These are phyloP conservation scores for Leishmania tarentolae DNA, from an alignment of 208 protist species.

Conservation along the genomic window DNA sequence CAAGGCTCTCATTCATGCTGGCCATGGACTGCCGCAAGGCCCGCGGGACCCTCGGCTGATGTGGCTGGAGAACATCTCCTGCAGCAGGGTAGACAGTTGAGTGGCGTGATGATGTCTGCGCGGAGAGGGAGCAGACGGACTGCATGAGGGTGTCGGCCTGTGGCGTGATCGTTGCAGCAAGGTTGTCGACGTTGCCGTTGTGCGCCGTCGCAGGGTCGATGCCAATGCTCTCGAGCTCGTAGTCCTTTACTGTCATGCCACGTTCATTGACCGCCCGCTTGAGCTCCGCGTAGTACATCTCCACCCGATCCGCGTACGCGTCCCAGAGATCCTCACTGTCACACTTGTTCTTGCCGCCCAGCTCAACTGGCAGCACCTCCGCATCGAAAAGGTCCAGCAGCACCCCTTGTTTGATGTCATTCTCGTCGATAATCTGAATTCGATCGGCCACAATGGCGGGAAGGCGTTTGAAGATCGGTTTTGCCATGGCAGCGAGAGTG, in stretches of 20 bases:
- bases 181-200: background rate
- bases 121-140: slow-evolving; percentile 17
- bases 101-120: slow-evolving; percentile 6
- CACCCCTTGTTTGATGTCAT: slow-evolving; percentile 41
- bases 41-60: background rate
- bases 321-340: slow-evolving; percentile 46
- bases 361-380: slow-evolving; percentile 49
- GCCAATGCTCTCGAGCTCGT: slow-evolving; percentile 52
- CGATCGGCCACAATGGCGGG: slow-evolving; percentile 63
- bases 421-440: slow-evolving; percentile 52
- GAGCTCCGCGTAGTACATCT: slow-evolving; percentile 57
- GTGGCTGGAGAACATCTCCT: background rate
- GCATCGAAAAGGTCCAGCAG: slow-evolving; percentile 62
- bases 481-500: slow-evolving; percentile 46
- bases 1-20: background rate
- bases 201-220: slow-evolving; percentile 12
- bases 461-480: slow-evolving; percentile 61
- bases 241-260: slow-evolving; percentile 74
- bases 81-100: background rate
- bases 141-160: slow-evolving; percentile 21
- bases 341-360: slow-evolving; percentile 67
- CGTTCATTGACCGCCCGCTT: slow-evolving; percentile 45
- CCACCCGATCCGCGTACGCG: slow-evolving; percentile 35
- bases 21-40: background rate
- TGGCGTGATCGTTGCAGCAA: background rate